Conservation (phyloP, 1,284 basidiomycete genomes). For the Malassezia vespertilionis region DNA sequence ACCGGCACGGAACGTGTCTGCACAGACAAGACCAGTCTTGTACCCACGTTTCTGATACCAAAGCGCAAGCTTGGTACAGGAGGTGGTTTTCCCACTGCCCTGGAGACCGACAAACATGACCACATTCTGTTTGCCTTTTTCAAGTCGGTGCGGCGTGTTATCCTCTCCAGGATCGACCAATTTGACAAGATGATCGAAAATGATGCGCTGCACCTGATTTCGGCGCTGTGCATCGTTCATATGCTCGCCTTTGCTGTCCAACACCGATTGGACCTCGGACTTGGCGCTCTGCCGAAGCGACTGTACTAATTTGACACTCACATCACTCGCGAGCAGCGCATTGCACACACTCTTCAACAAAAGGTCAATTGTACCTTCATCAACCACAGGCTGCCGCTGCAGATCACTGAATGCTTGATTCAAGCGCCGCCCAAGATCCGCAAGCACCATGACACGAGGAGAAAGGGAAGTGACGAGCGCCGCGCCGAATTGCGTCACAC, state of each 20-base stretch:
- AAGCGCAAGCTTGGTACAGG: slow-evolving; percentile 65
- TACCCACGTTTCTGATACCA: slow-evolving; percentile 95
- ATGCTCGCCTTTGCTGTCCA: slow-evolving; percentile 34
- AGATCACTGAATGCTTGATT: slow-evolving; percentile 86
- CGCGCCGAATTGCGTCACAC: neutral
- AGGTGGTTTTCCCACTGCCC: slow-evolving; percentile 97
- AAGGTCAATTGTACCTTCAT: slow-evolving; percentile 57
- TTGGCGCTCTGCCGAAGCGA: slow-evolving; percentile 70
- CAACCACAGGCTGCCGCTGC: slow-evolving; percentile 60
- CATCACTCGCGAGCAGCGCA: slow-evolving; percentile 88
- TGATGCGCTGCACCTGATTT: slow-evolving; percentile 51
- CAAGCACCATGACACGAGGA: slow-evolving; percentile 66
- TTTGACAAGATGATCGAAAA: slow-evolving; percentile 90
- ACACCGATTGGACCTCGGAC: slow-evolving; percentile 57
- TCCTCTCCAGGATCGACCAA: slow-evolving; percentile 63
- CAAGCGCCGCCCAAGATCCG: slow-evolving; percentile 85
- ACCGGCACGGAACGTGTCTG: slow-evolving; percentile 97
- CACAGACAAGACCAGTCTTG: slow-evolving; percentile 96
- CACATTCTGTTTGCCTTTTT: slow-evolving; percentile 82
- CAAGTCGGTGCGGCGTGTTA: slow-evolving; percentile 24
- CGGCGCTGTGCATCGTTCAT: slow-evolving; percentile 35
- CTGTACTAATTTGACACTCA: slow-evolving; percentile 92
- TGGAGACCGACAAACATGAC: slow-evolving; percentile 63
- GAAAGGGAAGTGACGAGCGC: neutral
- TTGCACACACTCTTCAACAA: slow-evolving; percentile 89